A percentile compares a stretch with the other conserved stretches of the same genome.
phyloP scores from a whole-genome alignment of 768 basidiomycete genomes.

The Termitomyces sp. region DNA sequence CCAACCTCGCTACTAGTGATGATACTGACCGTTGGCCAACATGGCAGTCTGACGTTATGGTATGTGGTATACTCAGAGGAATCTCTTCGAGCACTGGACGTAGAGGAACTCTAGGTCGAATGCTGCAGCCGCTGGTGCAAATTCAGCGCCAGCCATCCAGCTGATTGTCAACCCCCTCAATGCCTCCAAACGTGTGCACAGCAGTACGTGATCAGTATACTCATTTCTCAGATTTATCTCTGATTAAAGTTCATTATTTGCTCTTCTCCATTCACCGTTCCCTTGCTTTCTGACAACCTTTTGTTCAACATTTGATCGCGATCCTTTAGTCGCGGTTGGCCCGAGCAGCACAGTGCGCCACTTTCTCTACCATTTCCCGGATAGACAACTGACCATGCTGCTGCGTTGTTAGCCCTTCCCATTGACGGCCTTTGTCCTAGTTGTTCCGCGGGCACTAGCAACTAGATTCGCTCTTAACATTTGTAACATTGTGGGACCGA shows the following conservation, averaged over 20 bases:
- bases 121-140: conserved; percentile 31
- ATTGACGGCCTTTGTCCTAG: conserved; percentile 36
- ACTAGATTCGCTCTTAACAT: not conserved
- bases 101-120: not conserved
- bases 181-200: conserved; percentile 41
- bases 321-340: conserved; percentile 33
- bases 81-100: not conserved
- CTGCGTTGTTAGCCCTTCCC: conserved; percentile 29
- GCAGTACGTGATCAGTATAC: conserved; percentile 31
- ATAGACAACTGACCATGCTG: not conserved
- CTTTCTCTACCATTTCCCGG: not conserved
- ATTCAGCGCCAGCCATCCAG: conserved; percentile 51
- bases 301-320: not conserved
- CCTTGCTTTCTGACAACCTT: not conserved
- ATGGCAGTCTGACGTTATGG: not conserved
- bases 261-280: not conserved
- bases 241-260: not conserved
- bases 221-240: not conserved
- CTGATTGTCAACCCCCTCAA: conserved; percentile 32
- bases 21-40: not conserved
- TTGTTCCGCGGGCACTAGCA: conserved; percentile 17
- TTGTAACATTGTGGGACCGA: not conserved
- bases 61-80: not conserved
- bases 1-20: not conserved
- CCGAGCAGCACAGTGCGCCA: conserved; percentile 41